Conservation (phyloP, 2,329 filamentous ascomycete genomes). For the Botrytis fabae region DNA sequence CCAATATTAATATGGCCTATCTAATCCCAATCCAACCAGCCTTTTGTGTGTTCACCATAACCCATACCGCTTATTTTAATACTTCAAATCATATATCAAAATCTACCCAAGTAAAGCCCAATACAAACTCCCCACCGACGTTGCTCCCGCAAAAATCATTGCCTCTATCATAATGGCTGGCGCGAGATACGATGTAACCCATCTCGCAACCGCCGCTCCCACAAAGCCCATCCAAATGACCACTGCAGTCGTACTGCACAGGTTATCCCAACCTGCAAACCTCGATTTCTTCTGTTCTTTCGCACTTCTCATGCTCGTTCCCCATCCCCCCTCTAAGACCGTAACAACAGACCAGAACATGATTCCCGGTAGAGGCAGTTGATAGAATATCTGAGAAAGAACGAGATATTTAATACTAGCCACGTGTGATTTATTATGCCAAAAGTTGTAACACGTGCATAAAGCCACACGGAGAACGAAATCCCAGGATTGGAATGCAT, state of each 20-base stretch:
- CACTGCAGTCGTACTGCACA: slow-evolving; percentile 27
- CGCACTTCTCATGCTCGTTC: slow-evolving; percentile 41
- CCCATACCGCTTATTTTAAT: neutral
- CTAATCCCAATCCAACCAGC: neutral
- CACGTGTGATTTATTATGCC: slow-evolving; percentile 38
- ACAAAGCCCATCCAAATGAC: slow-evolving; percentile 30
- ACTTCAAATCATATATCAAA: neutral
- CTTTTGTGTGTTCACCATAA: neutral
- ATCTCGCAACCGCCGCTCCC: slow-evolving; percentile 25
- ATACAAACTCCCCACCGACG: slow-evolving; percentile 24
- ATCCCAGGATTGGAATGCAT: slow-evolving; percentile 39
- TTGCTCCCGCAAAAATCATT: slow-evolving; percentile 22
- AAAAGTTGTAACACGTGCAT: slow-evolving; percentile 39
- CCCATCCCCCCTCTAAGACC: slow-evolving; percentile 42
- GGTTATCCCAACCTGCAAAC: slow-evolving; percentile 24
- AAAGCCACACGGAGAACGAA: slow-evolving; percentile 37
- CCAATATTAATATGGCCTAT: neutral
- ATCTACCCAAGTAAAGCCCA: slow-evolving; percentile 20
- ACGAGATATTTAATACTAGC: slow-evolving; percentile 33
- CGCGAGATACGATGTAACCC: slow-evolving; percentile 11
- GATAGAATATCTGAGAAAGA: slow-evolving; percentile 38
- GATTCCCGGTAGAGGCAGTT: slow-evolving; percentile 42
- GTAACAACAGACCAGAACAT: slow-evolving; percentile 43
- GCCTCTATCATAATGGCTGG: slow-evolving; percentile 23
- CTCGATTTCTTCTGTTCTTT: slow-evolving; percentile 34